Conservation (phyloP, 225 moss, liverwort and hornwort genomes). For the Lunularia cruciata region DNA sequence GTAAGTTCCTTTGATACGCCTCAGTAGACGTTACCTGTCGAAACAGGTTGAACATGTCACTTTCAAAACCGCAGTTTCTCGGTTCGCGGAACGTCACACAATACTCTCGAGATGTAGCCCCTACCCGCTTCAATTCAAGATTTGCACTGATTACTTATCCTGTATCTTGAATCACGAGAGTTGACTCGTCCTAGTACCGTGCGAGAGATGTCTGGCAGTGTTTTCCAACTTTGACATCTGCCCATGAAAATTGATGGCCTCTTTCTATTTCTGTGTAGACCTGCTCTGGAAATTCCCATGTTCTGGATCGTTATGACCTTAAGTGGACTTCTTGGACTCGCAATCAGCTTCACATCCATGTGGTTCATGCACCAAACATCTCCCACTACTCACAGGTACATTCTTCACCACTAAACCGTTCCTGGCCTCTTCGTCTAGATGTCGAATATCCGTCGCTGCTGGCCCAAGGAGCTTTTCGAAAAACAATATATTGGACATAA, state of each 20-base stretch:
- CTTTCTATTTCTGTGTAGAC: conserved; percentile 39
- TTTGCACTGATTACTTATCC: too few species aligned
- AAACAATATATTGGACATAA: background rate
- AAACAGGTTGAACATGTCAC: too few species aligned
- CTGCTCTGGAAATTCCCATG: conserved; percentile 74
- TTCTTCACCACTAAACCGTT: background rate
- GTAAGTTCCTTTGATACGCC: conserved; percentile 52
- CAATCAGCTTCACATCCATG: conserved; percentile 99
- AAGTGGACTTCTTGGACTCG: conserved; percentile 94
- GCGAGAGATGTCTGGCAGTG: background rate
- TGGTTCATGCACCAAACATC: conserved; percentile 99
- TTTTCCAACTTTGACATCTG: background rate
- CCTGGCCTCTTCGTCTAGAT: background rate
- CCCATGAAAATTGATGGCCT: too few species aligned
- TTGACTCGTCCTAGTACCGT: background rate
- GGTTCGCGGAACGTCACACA: too few species aligned
- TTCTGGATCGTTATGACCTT: conserved; percentile 90
- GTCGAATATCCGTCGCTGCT: too few species aligned
- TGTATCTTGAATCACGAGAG: too few species aligned
- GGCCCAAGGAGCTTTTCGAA: too few species aligned
- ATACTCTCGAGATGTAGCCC: too few species aligned
- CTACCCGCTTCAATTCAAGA: too few species aligned
- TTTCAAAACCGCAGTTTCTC: too few species aligned
- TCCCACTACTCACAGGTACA: conserved; percentile 92
- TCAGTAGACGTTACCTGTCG: too few species aligned